Conservation (phyloP, 2,329 filamentous ascomycete genomes). For the Fusarium sp. region DNA sequence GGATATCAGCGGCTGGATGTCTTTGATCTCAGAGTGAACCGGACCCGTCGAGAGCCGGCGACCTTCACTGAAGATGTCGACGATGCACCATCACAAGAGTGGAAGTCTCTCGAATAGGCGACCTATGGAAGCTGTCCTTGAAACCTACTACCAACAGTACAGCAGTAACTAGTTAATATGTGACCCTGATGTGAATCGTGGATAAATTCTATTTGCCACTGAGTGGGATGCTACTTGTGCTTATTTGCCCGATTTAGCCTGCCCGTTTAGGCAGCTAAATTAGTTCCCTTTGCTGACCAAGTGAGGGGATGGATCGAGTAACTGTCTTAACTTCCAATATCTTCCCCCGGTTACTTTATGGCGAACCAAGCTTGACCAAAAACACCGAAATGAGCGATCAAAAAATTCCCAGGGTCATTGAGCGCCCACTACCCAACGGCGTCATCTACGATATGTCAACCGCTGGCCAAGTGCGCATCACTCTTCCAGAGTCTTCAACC, state of each 20-base stretch:
- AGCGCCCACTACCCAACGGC: constrained; percentile 35
- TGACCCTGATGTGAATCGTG: too few species aligned
- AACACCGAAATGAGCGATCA: neutral
- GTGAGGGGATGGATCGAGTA: neutral
- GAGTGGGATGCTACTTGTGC: neutral
- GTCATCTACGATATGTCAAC: constrained; percentile 54
- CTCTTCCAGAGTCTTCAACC: constrained; percentile 57
- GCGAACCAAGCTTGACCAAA: accelerated
- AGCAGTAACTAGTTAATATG: too few species aligned
- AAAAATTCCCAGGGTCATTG: neutral
- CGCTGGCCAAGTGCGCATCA: constrained; percentile 57
- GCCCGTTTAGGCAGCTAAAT: neutral
- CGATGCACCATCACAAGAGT: accelerated
- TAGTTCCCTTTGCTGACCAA: neutral
- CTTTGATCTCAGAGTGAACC: constrained; percentile 64
- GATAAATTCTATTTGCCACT: too few species aligned
- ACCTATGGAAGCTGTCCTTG: too few species aligned
- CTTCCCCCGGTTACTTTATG: too few species aligned
- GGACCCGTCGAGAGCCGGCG: constrained; percentile 54
- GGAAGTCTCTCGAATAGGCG: neutral
- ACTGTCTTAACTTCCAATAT: too few species aligned
- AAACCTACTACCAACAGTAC: too few species aligned
- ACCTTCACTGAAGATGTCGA: constrained; percentile 37
- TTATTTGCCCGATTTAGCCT: neutral
- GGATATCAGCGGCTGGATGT: constrained; percentile 68